Percentiles rank a stretch among this genome's conserved stretches.
phyloP scores from a whole-genome alignment of 768 basidiomycete species.

The Amanita jacksonii region DNA sequence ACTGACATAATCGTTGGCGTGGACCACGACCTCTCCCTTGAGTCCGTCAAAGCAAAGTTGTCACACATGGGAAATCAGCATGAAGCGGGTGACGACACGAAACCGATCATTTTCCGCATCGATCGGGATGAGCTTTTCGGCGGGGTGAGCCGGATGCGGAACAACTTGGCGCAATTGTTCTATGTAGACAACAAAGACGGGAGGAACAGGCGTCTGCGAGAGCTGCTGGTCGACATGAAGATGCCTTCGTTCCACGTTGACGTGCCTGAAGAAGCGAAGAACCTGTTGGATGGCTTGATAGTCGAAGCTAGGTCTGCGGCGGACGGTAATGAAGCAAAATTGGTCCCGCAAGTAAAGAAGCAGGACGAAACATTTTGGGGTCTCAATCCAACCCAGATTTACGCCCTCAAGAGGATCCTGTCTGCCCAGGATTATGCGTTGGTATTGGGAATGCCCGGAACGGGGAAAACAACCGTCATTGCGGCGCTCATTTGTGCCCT shows the following conservation, averaged over 20 bases:
- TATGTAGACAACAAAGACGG: constrained; percentile 37
- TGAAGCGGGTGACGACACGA: neutral
- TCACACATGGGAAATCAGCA: neutral
- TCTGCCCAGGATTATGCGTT: constrained; percentile 83
- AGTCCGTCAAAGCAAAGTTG: constrained; percentile 3
- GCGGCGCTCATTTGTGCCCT: constrained; percentile 78
- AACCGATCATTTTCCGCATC: constrained; percentile 56
- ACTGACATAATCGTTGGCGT: constrained; percentile 65
- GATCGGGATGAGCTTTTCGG: constrained; percentile 89
- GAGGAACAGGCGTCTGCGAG: constrained; percentile 56
- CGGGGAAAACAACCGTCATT: constrained; percentile 94
- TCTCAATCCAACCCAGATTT: constrained; percentile 65
- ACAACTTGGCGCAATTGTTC: constrained; percentile 86
- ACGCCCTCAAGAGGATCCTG: constrained; percentile 67
- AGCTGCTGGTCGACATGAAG: constrained; percentile 75
- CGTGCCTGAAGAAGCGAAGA: constrained; percentile 3
- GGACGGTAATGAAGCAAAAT: neutral
- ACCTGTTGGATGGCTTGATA: neutral
- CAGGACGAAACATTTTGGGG: constrained; percentile 18
- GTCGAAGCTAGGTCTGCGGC: neutral
- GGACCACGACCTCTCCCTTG: constrained; percentile 59
- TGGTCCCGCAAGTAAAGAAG: constrained; percentile 15
- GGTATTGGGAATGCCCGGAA: constrained; percentile 96
- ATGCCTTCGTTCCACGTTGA: constrained; percentile 44
- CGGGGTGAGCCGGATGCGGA: constrained; percentile 81